Base-by-base conservation (phyloP, 495 filamentous ascomycete species). In the Daldinia concentrica region DNA sequence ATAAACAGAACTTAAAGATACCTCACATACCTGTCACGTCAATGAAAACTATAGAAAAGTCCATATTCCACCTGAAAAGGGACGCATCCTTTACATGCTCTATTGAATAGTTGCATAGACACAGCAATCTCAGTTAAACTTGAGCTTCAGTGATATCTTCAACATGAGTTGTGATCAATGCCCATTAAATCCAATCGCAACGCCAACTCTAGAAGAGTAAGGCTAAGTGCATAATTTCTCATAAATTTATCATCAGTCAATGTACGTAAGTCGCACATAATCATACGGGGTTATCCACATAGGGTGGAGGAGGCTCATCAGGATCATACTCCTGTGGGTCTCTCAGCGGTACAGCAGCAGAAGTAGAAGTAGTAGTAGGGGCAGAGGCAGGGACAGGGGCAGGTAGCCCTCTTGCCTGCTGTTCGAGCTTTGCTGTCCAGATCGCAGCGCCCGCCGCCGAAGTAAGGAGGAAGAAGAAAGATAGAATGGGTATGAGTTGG, bases 381-480 rank as follows among this genome's bases (percentile, higher is more conserved):
- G 34, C 15, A 26, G 64, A 1, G 24, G 60, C 7, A 17, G 45
- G 48, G 37, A 5, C 32, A 14, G 61, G 26, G 26, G 37, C 26
- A 34, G 55, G 37, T 58, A 54, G 41, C 36, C 54, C 30, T 27
- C 77, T 70, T 19, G 73, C 64, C 58, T 69, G 64, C 59, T 83
- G 76, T 70, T 88, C 85, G 30, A 88, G 74, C 26, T 82, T 80
- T 0, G 90, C 89, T 6, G 91, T 92, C 93, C 93, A 99, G 30
- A 99, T 79, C 8, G 94, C 95, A 6, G 94, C 91, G 0, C 95
- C 95, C 37, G 91, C 78, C 3, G 86, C 82, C 4, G 80, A 95
- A 0, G 93, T 97, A 70, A 97, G 89, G 24, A 95, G 85, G 77
- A 98, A 97, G 69, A 93, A 88, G 68, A 97, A 92, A n/a, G 90